Conservation (phyloP, 2,329 filamentous ascomycete genomes). For the Phyllosticta paracitricarpa region DNA sequence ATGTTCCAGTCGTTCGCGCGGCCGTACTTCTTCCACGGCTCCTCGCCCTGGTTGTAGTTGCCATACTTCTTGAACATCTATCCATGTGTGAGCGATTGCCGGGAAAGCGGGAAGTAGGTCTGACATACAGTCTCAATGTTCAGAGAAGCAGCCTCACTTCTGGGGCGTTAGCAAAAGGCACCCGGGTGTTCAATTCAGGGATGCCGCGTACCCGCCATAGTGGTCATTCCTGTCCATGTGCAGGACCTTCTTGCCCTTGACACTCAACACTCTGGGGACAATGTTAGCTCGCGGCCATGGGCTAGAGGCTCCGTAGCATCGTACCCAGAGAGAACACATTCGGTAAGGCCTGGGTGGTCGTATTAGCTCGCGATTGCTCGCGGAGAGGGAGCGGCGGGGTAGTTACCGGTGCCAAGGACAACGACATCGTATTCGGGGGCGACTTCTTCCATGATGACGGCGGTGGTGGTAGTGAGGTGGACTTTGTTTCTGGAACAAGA, state of each 20-base stretch:
- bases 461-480: conserved; percentile 1
- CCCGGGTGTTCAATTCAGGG: neutral
- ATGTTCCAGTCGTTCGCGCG: conserved; percentile 98
- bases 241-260: conserved; percentile 97
- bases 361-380: conserved; percentile 21
- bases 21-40: conserved; percentile 98
- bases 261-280: conserved; percentile 68
- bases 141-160: conserved; percentile 84
- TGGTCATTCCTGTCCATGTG: conserved; percentile 98
- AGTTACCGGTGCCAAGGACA: conserved; percentile 88
- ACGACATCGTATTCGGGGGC: conserved; percentile 97
- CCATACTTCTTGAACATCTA: conserved; percentile 96
- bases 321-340: conserved; percentile 98
- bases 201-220: conserved; percentile 73
- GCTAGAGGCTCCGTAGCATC: neutral
- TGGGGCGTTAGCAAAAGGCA: conserved; percentile 15
- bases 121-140: conserved; percentile 78
- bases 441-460: conserved; percentile 81
- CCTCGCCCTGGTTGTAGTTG: conserved; percentile 65
- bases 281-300: conserved; percentile 13
- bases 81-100: conserved; percentile 22
- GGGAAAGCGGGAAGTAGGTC: conserved; percentile 18
- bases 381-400: conserved; percentile 28
- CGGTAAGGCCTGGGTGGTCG: conserved; percentile 65
- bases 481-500: neutral